These are phyloP conservation scores for Gleditsia sinensis DNA, from an alignment of 306 rosid species.

Conservation along the genomic window DNA sequence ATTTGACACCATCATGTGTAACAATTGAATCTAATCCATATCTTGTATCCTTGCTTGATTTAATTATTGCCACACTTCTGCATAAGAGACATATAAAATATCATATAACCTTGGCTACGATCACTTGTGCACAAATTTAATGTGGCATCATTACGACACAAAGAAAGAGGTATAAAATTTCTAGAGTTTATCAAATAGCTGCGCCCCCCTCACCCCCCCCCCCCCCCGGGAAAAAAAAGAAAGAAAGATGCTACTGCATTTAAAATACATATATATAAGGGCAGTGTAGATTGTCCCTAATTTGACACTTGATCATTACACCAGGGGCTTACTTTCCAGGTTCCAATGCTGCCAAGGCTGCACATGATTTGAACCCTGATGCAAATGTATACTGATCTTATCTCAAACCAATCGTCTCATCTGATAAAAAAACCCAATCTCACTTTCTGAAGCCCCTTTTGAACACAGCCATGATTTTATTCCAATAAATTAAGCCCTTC, in stretches of 20 bases:
- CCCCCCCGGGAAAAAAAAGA: too few species aligned
- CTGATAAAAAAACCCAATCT: conserved; percentile 55
- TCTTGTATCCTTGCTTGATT: conserved; percentile 89
- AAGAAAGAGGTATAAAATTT: not conserved
- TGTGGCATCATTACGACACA: not conserved
- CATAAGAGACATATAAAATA: conserved; percentile 29
- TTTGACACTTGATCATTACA: conserved; percentile 63
- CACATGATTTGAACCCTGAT: conserved; percentile 64
- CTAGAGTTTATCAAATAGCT: not conserved
- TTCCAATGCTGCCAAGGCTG: conserved; percentile 62
- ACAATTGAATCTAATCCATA: conserved; percentile 89
- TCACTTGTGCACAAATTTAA: not conserved
- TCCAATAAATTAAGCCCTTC: conserved; percentile 69
- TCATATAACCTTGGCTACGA: not conserved
- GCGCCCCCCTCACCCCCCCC: not conserved
- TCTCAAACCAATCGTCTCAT: conserved; percentile 66
- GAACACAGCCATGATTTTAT: conserved; percentile 66
- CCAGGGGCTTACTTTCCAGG: conserved; percentile 70
- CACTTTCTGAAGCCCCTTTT: conserved; percentile 55
- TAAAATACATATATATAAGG: conserved; percentile 71
- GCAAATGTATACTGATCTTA: conserved; percentile 76
- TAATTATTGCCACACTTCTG: conserved; percentile 84
- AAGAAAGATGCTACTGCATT: conserved; percentile 49
- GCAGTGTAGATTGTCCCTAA: conserved; percentile 66
- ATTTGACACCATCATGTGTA: conserved; percentile 81